A percentile compares a stretch with the other conserved stretches of the same genome.
These are phyloP conservation scores for Fusarium clavum DNA, from an alignment of 2,329 filamentous ascomycete species.

Conservation along the genomic window DNA sequence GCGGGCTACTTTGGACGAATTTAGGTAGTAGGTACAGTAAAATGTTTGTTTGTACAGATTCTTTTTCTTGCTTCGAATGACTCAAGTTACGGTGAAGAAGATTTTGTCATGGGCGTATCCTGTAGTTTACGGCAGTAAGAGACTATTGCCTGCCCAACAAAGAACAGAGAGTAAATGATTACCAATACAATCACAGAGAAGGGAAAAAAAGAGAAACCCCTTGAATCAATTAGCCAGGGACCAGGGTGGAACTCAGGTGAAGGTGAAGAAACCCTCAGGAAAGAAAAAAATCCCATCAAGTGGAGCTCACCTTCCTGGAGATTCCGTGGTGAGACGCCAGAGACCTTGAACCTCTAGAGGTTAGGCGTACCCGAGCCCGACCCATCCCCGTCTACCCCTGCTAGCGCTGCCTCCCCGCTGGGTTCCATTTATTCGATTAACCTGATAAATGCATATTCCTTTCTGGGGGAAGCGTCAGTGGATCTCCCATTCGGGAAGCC, in stretches of 20 bases:
- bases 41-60: background rate
- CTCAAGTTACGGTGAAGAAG: conserved; percentile 6
- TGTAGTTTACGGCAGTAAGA: background rate
- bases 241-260: conserved; percentile 30
- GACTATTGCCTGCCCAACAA: background rate
- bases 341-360: conserved; percentile 49
- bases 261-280: background rate
- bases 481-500: conserved; percentile 27
- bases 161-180: conserved; percentile 4
- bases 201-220: conserved; percentile 1
- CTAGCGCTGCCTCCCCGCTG: conserved; percentile 4
- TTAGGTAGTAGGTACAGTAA: background rate
- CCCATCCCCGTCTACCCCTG: conserved; percentile 15
- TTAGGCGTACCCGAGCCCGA: conserved; percentile 46
- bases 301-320: conserved; percentile 33
- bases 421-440: background rate
- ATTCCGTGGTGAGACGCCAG: conserved; percentile 44
- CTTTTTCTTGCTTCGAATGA: conserved; percentile 9
- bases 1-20: conserved; percentile 6
- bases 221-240: conserved; percentile 26
- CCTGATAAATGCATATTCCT: conserved; percentile 33
- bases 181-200: conserved; percentile 15
- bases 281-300: conserved; percentile 7
- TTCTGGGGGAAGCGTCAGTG: conserved; percentile 30
- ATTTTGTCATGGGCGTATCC: background rate